phyloP scores from a whole-genome alignment of 1,284 basidiomycete genomes.

The Malassezia equina region DNA sequence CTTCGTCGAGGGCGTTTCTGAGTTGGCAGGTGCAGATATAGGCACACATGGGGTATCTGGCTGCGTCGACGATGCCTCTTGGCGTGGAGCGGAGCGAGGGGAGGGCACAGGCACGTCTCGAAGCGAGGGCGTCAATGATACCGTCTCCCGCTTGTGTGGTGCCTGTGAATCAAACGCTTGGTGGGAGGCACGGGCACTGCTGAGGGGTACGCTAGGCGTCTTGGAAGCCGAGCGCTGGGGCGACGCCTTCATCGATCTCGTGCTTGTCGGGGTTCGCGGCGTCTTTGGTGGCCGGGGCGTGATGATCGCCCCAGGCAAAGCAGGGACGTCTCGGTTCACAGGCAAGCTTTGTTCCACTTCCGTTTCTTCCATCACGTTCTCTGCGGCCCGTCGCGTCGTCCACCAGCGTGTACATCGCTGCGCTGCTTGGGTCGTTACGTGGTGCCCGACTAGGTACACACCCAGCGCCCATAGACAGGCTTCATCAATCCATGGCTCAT shows the following conservation, averaged over 20 bases:
- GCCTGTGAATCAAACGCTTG: background rate
- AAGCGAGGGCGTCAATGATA: background rate
- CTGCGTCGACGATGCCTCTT: background rate
- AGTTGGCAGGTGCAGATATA: background rate
- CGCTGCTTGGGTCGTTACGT: background rate
- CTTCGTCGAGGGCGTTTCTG: background rate
- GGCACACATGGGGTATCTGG: background rate
- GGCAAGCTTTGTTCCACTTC: background rate
- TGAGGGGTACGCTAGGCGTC: too few relatives aligned
- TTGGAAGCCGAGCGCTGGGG: too few relatives aligned
- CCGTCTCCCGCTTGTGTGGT: background rate
- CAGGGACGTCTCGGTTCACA: background rate
- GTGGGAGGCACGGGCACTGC: too few relatives aligned
- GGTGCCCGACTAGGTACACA: background rate
- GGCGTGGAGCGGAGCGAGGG: background rate
- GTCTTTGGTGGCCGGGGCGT: background rate
- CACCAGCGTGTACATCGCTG: background rate
- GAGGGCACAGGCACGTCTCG: background rate
- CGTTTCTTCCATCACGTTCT: background rate
- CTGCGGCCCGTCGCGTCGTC: background rate
- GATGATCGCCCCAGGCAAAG: background rate
- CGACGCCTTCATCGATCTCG: too few relatives aligned
- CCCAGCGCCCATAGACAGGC: constrained; percentile 11
- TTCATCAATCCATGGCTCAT: constrained; percentile 9
- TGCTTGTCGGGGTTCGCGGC: too few relatives aligned